Base-by-base conservation (phyloP, 2,329 filamentous ascomycete genomes). In the Aspergillus viridinutans region DNA sequence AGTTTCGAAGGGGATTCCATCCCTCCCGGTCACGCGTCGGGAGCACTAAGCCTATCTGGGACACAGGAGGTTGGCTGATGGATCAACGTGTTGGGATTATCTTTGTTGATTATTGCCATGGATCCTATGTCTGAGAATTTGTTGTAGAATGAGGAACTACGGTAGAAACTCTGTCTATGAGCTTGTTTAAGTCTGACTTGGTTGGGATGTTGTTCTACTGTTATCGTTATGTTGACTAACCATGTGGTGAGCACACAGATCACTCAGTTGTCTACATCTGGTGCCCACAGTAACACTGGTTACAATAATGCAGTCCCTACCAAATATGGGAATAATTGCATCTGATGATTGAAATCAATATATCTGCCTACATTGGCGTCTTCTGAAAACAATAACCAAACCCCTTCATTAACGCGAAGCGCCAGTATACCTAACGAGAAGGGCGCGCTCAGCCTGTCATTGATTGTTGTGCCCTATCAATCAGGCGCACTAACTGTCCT, bases 1-100 rank as follows among this genome's bases (percentile, higher is more conserved):
- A 58, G 57, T 61, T 66, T 61, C 56, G 61, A 65, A 68, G 64
- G 66, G 67, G 67, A 68, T 60, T 61, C 20, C 10, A 55, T 57
- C 57, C 58, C 67, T 65, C 59, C 62, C 58, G 62, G 71, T 74
- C 72, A 74, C 72, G 72, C 71, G 71, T 73, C 71, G 67, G 70
- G 32, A 55, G 58, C 71, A 67, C 72, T 74, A 74, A 64, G 29
- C 71, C 70, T 28, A 28, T 66, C 64, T 59, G n/a, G 63, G 62
- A 23, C 2, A 17, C 4, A 38, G 26, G 26, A 50, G 49, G 28
- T 4, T 47, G 43, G 43, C 43, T 25, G 43, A 42, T 43, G 35
- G 42, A 45, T 56, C 49, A 21, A 52, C 26, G 23, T 43, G 50
- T 40, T 52, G 20, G 21, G 20, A 29, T 58, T 53, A 40, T 54